Base-by-base conservation (phyloP, 1,284 basidiomycete species). In the Tilletia walkeri region DNA sequence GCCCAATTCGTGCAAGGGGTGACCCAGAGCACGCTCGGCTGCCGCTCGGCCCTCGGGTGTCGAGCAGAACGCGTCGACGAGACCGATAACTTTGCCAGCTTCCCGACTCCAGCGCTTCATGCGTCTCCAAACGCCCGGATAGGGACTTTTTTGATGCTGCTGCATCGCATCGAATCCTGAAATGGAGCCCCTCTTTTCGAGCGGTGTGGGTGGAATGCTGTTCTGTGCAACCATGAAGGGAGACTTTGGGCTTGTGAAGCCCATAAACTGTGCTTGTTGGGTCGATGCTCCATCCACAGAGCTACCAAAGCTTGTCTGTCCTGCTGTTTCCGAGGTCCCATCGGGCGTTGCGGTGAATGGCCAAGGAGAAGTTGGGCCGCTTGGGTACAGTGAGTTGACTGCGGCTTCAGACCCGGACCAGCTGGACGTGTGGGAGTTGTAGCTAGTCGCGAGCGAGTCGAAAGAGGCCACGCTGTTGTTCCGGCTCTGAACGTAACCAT, bases 71-170 rank as follows among this genome's bases (percentile, higher is more conserved):
- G 54, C 53, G 16, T 83, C 81, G 16, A 83, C 76, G 12, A 80
- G 66, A 66, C 76, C 78, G 12, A 83, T 61, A 6, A 82, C 78
- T 53, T 83, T 83, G 67, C 75, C 78, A 2, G 80, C 79, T 69
- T 83, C 80, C 39, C 79, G 72, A 36, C 76, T 75, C 81, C 81
- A 83, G 20, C 81, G 74, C 72, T 83, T 83, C 69, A 79, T 73
- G 24, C 81, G 70, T 20, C 81, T 75, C 81, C 81, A 83, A 9
- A 83, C 79, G 24, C 81, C 81, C 0, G 80, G 81, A 48, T 83
- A 83, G 3, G 81, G 81, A 0, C 72, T 75, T 20, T 72, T 71
- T 9, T 63, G 59, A 20, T 63, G 59, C 34, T 63, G 70, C 67
- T 38, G 65, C 69, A 14, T 18, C 34, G 59, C 41, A 66, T 66